Base-by-base conservation (phyloP, 768 basidiomycete species). In the Mycena olivaceomarginata region DNA sequence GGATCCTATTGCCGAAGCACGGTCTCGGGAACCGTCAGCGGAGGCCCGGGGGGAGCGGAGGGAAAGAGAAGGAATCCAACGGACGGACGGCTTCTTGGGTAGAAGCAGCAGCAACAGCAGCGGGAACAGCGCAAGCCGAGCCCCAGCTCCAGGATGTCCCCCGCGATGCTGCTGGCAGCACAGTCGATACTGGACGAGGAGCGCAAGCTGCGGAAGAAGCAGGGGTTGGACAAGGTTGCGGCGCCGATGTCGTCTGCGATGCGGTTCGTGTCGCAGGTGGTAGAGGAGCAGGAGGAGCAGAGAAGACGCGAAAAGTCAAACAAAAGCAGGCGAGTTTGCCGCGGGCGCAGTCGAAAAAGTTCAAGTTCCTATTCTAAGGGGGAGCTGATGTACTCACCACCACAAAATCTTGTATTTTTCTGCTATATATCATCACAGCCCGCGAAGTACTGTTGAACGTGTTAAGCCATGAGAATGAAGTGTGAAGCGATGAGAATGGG, bases 171-270 rank as follows among this genome's bases (percentile, higher is more conserved):
- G 37, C 69, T 77, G 15, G 78, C 78, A n/a, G 75, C 78, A 16
- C 72, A 79, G 48, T 74, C 78, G n/a, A 13, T 79, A 0, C 57
- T 74, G 10, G 51, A 70, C 57, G 78, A 79, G 57, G 75, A 74
- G 37, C 25, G 60, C 5, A 73, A 77, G 41, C 67, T 70, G 69
- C 56, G 72, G 16, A 76, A 74, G 46, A 76, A 79, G 71, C 67
- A 68, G 67, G 67, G 70, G 10, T 10, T 74, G 56, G 53, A 56
- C 20, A 51, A 70, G 53, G 12, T n/a, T 5, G n/a, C 39, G 63
- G 20, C 41, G 37, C 25, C 25, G 64, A 53, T 70, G 77, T 60
- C 66, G 43, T 62, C 74, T 12, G 46, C 66, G 59, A 74, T 75
- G 77, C 63, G 74, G 11, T 15, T 72, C 22, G 65, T 51, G 40